Percentiles rank a stretch among this genome's conserved stretches.
Evolutionary conservation across 306 rosid species (phyloP).

Genomic region (Notholithocarpus densiflorus): DNA sequence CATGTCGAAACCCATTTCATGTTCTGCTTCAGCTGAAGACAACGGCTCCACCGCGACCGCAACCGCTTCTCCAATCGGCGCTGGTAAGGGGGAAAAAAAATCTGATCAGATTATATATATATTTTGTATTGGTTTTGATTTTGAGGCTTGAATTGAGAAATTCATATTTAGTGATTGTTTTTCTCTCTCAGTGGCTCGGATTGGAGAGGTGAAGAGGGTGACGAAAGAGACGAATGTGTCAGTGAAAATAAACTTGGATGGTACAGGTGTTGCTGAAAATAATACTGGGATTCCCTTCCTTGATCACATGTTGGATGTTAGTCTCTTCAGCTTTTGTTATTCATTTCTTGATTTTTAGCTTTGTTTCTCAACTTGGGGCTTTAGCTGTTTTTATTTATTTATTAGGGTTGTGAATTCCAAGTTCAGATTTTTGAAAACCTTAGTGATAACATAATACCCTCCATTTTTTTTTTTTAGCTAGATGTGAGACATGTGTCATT

Average conservation of each 20-base stretch:
- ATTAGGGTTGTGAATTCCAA: background rate
- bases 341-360: background rate
- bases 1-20: slow-evolving; percentile 22
- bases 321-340: slow-evolving; percentile 21
- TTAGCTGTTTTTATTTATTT: background rate
- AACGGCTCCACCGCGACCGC: slow-evolving; percentile 22
- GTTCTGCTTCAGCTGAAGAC: slow-evolving; percentile 37
- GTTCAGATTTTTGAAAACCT: background rate
- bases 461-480: too few relatives aligned
- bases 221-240: slow-evolving; percentile 83
- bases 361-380: background rate
- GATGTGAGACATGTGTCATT: too few relatives aligned
- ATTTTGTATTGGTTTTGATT: background rate
- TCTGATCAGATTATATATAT: background rate
- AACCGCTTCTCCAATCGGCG: slow-evolving; percentile 27
- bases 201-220: slow-evolving; percentile 85
- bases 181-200: slow-evolving; percentile 53
- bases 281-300: slow-evolving; percentile 89
- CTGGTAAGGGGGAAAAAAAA: slow-evolving; percentile 34
- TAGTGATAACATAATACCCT: too few relatives aligned
- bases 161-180: slow-evolving; percentile 5
- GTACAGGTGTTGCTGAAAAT: slow-evolving; percentile 73
- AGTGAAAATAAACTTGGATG: slow-evolving; percentile 85
- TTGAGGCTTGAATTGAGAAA: background rate
- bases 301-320: slow-evolving; percentile 96